phyloP scores from a whole-genome alignment of 1,139 yeast species.

The Lodderomyces jiufengensis region DNA sequence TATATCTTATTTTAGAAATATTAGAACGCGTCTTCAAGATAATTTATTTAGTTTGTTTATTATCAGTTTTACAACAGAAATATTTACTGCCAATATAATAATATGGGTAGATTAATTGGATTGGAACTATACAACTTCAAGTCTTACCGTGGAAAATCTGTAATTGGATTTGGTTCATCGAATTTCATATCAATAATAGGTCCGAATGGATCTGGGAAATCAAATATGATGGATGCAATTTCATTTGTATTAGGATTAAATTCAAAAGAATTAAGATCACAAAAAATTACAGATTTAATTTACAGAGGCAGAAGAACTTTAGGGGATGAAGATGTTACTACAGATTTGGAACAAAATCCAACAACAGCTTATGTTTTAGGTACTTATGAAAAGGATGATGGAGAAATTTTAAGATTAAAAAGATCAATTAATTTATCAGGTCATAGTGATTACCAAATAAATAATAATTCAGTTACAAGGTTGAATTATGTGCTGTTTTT shows the following conservation, averaged over 20 bases:
- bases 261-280: slow-evolving; percentile 73
- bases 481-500: slow-evolving; percentile 62
- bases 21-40: no score
- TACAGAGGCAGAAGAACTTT: slow-evolving; percentile 58
- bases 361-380: slow-evolving; percentile 78
- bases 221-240: slow-evolving; percentile 97
- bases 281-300: slow-evolving; percentile 68
- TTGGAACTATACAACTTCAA: slow-evolving; percentile 82
- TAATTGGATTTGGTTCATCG: slow-evolving; percentile 79
- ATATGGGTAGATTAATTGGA: slow-evolving; percentile 76
- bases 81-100: no score
- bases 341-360: slow-evolving; percentile 39
- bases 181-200: slow-evolving; percentile 91
- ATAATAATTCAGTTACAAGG: slow-evolving; percentile 60
- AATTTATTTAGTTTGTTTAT: no score
- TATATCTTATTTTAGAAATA: no score
- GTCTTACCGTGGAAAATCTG: slow-evolving; percentile 75
- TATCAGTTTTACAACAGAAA: no score
- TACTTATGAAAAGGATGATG: slow-evolving; percentile 61
- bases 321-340: slow-evolving; percentile 15
- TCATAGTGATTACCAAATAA: slow-evolving; percentile 64
- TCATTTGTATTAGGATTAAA: slow-evolving; percentile 91
- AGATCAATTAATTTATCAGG: slow-evolving; percentile 57
- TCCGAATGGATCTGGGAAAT: slow-evolving; percentile 97
- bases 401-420: slow-evolving; percentile 49